phyloP scores from a whole-genome alignment of 371 early-diverging fungal species.

The Phascolomyces articulosus region DNA sequence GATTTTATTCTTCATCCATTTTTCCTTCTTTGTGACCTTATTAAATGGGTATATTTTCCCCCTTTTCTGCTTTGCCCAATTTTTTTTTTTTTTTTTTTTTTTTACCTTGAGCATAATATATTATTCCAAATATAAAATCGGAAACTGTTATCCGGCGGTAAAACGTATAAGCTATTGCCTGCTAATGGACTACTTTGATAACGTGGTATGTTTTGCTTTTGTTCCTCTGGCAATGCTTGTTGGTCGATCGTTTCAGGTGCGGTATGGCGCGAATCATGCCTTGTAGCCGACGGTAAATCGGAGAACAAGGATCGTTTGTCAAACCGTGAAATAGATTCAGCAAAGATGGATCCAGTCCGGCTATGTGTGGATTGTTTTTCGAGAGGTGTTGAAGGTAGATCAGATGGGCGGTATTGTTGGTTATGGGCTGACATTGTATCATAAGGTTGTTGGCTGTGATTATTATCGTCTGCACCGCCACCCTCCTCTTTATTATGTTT shows the following conservation, averaged over 20 bases:
- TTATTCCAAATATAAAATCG: constrained; percentile 35
- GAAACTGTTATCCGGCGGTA: constrained; percentile 28
- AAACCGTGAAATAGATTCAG: constrained; percentile 6
- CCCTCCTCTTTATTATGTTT: not conserved
- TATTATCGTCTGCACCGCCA: too few species aligned
- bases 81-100: too few species aligned
- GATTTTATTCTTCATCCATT: too few species aligned
- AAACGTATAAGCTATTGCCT: constrained; percentile 16
- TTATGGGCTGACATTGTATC: not conserved
- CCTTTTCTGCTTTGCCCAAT: too few species aligned
- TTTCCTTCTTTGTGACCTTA: not conserved
- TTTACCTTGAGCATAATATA: constrained; percentile 44
- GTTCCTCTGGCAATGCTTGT: not conserved
- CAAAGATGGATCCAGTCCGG: not conserved
- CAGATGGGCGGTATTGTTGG: not conserved
- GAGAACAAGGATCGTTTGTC: constrained; percentile 11
- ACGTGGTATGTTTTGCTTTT: not conserved
- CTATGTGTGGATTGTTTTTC: constrained; percentile 7
- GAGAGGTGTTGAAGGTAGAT: not conserved
- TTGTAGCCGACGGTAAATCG: constrained; percentile 11
- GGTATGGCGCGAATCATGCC: constrained; percentile 1
- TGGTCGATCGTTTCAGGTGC: not conserved
- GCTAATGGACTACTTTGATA: constrained; percentile 7
- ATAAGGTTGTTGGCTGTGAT: not conserved
- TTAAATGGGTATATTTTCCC: not conserved